These are phyloP conservation scores for Pseudoperonospora humuli DNA, from an alignment of 352 stramenopile species.

Conservation along the genomic window DNA sequence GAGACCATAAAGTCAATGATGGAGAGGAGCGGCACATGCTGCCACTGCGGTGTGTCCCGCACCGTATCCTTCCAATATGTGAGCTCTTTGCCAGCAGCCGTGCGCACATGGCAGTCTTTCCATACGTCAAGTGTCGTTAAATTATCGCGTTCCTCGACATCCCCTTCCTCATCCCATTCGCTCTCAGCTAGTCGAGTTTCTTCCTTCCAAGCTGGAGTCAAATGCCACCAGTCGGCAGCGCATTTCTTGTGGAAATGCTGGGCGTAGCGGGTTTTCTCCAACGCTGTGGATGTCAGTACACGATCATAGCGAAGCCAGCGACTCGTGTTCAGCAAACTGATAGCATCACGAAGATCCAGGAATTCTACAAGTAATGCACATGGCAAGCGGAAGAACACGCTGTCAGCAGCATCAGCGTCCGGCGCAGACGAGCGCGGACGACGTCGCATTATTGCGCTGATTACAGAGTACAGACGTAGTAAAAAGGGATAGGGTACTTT, in stretches of 20 bases:
- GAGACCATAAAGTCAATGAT: constrained; percentile 47
- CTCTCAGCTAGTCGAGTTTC: constrained; percentile 25
- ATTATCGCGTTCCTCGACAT: not conserved
- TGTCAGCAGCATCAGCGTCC: not conserved
- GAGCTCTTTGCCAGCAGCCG: constrained; percentile 16
- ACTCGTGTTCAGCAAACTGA: constrained; percentile 41
- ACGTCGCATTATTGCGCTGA: constrained; percentile 13
- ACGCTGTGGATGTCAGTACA: constrained; percentile 33
- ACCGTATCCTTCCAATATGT: constrained; percentile 36
- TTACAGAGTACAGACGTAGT: constrained; percentile 1
- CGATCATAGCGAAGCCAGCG: constrained; percentile 31
- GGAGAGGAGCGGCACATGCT: constrained; percentile 39
- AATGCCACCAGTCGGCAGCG: constrained; percentile 47
- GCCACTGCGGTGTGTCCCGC: constrained; percentile 34
- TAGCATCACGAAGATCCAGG: constrained; percentile 35
- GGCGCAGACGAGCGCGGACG: not conserved
- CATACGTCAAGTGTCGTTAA: constrained; percentile 12
- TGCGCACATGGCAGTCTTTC: constrained; percentile 38
- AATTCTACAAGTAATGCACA: constrained; percentile 37
- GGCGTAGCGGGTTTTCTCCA: constrained; percentile 39
- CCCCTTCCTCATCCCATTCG: constrained; percentile 43
- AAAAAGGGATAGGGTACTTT: constrained; percentile 1
- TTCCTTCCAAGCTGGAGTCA: constrained; percentile 34
- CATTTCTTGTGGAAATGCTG: constrained; percentile 51
- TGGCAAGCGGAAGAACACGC: constrained; percentile 32